phyloP scores from a whole-genome alignment of 441 rosid species.

The Viola pubescens region DNA sequence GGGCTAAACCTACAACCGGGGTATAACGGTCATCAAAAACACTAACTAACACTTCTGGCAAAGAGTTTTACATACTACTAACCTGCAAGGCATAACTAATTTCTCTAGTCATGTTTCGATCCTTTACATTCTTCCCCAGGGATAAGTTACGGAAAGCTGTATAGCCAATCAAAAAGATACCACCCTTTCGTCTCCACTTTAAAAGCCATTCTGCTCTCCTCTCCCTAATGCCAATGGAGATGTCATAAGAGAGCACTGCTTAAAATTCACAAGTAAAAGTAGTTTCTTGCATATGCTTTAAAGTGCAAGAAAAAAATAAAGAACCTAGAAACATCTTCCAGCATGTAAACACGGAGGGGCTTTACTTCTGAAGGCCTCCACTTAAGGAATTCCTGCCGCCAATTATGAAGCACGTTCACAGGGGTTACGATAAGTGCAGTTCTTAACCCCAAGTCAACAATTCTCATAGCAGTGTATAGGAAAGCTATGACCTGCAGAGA shows the following conservation, averaged over 20 bases:
- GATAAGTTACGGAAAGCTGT: constrained; percentile 87
- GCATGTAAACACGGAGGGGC: constrained; percentile 84
- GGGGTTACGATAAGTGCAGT: constrained; percentile 93
- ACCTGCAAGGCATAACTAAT: constrained; percentile 80
- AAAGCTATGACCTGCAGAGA: constrained; percentile 89
- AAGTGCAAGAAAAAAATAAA: neutral
- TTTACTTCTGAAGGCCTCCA: constrained; percentile 95
- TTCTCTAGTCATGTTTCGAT: constrained; percentile 60
- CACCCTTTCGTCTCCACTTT: constrained; percentile 96
- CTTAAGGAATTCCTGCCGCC: constrained; percentile 92
- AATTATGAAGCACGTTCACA: constrained; percentile 98
- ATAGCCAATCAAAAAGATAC: constrained; percentile 88
- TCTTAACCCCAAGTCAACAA: constrained; percentile 83
- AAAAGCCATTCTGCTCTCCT: constrained; percentile 69
- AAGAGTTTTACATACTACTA: constrained; percentile 17
- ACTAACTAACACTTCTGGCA: neutral
- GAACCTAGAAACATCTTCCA: constrained; percentile 95
- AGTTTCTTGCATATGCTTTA: neutral
- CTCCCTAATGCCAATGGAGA: constrained; percentile 41
- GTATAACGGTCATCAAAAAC: neutral
- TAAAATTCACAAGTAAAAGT: neutral
- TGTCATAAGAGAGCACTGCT: neutral
- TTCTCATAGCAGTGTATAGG: constrained; percentile 92
- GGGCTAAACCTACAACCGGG: too few species aligned
- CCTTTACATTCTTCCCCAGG: constrained; percentile 84